phyloP scores from a whole-genome alignment of 108 stramenopile species.

The Skeletonema potamos region DNA sequence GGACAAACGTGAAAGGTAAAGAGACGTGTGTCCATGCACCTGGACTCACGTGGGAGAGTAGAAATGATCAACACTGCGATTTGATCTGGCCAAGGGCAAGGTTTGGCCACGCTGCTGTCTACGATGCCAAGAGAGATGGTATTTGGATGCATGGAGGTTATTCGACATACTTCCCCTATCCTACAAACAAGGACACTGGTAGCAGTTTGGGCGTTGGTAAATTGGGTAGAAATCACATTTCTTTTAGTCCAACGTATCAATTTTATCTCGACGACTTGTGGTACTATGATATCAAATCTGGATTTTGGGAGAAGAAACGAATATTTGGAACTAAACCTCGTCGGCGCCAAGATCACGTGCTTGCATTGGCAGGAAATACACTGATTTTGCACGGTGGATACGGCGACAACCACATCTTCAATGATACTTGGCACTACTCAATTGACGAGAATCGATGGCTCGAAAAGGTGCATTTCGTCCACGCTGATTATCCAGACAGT shows the following conservation, averaged over 20 bases:
- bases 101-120: constrained; percentile 68
- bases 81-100: constrained; percentile 67
- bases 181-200: constrained; percentile 59
- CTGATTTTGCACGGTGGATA: constrained; percentile 78
- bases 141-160: constrained; percentile 85
- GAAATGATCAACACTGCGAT: constrained; percentile 60
- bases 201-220: constrained; percentile 33
- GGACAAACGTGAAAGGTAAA: constrained; percentile 41
- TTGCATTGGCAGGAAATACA: constrained; percentile 30
- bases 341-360: constrained; percentile 33
- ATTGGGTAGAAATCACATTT: constrained; percentile 36
- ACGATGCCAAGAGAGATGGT: constrained; percentile 50
- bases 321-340: constrained; percentile 33
- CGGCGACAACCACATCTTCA: constrained; percentile 67
- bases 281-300: constrained; percentile 59
- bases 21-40: constrained; percentile 52
- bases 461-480: constrained; percentile 66
- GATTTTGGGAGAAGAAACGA: constrained; percentile 61
- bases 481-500: constrained; percentile 60
- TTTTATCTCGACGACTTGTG: constrained; percentile 81
- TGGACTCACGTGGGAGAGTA: constrained; percentile 60
- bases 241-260: constrained; percentile 48
- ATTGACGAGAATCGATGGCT: constrained; percentile 66
- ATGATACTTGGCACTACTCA: constrained; percentile 87
- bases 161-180: constrained; percentile 78